phyloP scores from a whole-genome alignment of 2,329 filamentous ascomycete genomes.

The Dothideomycetes sp. region DNA sequence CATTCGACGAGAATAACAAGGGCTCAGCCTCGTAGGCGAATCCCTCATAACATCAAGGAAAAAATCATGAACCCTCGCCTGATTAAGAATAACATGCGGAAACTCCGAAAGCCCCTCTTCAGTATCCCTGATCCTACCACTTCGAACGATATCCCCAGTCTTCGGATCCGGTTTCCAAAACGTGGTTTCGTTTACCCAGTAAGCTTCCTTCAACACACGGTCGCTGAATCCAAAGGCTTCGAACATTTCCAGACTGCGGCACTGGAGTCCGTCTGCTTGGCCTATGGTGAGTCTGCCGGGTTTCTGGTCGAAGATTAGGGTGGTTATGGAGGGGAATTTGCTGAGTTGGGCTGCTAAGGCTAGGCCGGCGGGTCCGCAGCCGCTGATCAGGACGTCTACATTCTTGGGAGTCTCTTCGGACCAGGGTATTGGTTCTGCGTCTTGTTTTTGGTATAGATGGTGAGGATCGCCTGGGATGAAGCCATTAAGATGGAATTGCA shows the following conservation, averaged over 20 bases:
- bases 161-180: conserved; percentile 45
- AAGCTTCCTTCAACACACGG: conserved; percentile 53
- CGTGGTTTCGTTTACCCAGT: conserved; percentile 57
- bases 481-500: conserved; percentile 29
- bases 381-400: conserved; percentile 42
- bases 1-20: conserved; percentile 43
- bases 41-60: conserved; percentile 13
- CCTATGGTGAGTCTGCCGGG: conserved; percentile 29
- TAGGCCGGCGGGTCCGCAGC: conserved; percentile 41
- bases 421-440: conserved; percentile 24
- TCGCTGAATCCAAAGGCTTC: conserved; percentile 56
- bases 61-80: conserved; percentile 37
- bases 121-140: conserved; percentile 13
- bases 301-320: conserved; percentile 39
- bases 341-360: conserved; percentile 44
- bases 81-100: conserved; percentile 58
- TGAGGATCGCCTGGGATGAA: conserved; percentile 26
- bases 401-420: conserved; percentile 23
- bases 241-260: conserved; percentile 33
- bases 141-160: conserved; percentile 11
- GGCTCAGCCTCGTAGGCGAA: conserved; percentile 32
- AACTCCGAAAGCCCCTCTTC: conserved; percentile 32
- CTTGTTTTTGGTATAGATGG: conserved; percentile 20
- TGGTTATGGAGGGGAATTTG: conserved; percentile 38
- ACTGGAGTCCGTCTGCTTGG: conserved; percentile 33